Evolutionary conservation across 2,329 filamentous ascomycete species (phyloP), one percentile per base, ranked within the genome.

Genomic region (Amylocarpus encephaloides): DNA sequence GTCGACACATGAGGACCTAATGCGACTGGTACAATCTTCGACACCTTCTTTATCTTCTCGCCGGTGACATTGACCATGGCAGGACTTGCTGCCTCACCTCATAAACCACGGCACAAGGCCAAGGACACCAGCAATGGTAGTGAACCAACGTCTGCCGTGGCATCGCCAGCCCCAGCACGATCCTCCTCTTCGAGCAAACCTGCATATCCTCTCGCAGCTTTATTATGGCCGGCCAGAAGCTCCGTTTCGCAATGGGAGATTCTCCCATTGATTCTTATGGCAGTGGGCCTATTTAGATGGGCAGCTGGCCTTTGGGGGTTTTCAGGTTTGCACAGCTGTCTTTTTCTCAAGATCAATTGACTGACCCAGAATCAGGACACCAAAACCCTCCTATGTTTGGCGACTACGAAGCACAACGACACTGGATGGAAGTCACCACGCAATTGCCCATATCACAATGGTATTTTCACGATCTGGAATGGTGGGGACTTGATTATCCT

Each of bases 401-500:
- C 58, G 93, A 98, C 69, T 98, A 95, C 70, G 93, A 98, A 73
- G 93, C 94, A 3, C 93, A 98, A 68, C 76, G 93, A 61, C 93
- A 98, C 69, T 98, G 93, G 93, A 95, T 98, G 91, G 93, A 98
- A 66, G 76, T 98, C 58, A 96, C 93, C 1, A 87, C 82, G 7
- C 82, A 95, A 52, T 75, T 98, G 1, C 93, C 93, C 12, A 77
- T 94, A 34, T 93, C 89, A 10, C 86, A 93, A 68, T 98, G 94
- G 93, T 98, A 98, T 69, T 95, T 95, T 65, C 89, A 98, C 68
- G 91, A 98, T 66, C 74, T 97, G 40, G 78, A 92, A 64, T 98
- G 92, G 85, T 98, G 93, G 93, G 94, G 94, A 0, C 77, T 98
- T 59, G 93, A 98, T 71, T 98, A 98, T 68, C 93, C 93, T 50